These are phyloP conservation scores for Fusarium begoniae DNA, from an alignment of 2,329 filamentous ascomycete species.

Conservation along the genomic window DNA sequence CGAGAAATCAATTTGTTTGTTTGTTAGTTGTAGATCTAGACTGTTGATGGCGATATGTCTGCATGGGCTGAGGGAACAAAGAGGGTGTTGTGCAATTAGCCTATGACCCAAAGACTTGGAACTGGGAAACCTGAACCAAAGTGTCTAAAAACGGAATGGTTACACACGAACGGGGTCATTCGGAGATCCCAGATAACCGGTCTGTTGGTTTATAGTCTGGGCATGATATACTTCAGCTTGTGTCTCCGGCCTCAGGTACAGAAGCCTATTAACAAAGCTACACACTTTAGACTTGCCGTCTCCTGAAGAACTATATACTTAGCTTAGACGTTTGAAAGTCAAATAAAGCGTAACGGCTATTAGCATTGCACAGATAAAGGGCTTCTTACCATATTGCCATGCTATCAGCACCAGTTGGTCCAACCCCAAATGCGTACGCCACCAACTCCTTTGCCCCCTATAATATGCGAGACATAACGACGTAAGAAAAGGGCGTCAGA, in stretches of 20 bases:
- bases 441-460: not conserved
- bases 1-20: not conserved
- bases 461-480: not conserved
- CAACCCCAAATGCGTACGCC: not conserved
- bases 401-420: not conserved
- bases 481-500: not conserved
- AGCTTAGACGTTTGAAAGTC: not conserved
- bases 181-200: not conserved
- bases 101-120: not conserved
- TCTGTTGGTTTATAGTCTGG: not conserved
- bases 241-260: not conserved
- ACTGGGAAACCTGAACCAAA: not conserved
- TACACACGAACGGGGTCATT: not conserved
- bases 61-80: not conserved
- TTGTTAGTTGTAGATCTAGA: not conserved
- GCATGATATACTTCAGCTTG: not conserved
- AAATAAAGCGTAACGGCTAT: not conserved
- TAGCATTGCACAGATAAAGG: not conserved
- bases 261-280: not conserved
- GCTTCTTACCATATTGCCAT: not conserved
- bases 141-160: not conserved
- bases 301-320: not conserved
- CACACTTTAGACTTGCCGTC: not conserved
- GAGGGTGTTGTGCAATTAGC: not conserved
- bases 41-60: not conserved